phyloP scores from a whole-genome alignment of 1,284 basidiomycete genomes.

The Mycena sp. region DNA sequence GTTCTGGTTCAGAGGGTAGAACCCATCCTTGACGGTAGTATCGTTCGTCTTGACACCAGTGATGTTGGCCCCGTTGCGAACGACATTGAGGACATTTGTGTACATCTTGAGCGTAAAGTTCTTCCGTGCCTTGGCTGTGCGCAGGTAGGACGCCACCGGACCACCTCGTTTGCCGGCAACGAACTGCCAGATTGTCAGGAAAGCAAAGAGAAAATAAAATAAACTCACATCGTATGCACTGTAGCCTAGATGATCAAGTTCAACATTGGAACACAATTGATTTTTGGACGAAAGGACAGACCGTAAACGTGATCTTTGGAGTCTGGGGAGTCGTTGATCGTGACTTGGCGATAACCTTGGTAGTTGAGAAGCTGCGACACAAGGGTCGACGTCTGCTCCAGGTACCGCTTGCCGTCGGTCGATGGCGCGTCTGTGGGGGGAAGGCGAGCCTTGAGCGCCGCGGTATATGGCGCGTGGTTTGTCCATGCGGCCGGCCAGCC shows the following conservation, averaged over 20 bases:
- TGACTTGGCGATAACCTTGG: constrained; percentile 60
- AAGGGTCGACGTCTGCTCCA: constrained; percentile 59
- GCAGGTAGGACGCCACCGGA: constrained; percentile 67
- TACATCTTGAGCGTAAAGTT: constrained; percentile 64
- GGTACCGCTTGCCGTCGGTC: constrained; percentile 68
- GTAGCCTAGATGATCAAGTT: constrained; percentile 40
- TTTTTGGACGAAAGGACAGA: not conserved
- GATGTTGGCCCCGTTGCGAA: constrained; percentile 65
- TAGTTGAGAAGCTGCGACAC: constrained; percentile 52
- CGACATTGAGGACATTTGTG: constrained; percentile 60
- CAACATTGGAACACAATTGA: not conserved
- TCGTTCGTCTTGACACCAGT: constrained; percentile 71
- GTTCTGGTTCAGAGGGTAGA: constrained; percentile 63
- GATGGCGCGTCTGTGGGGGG: constrained; percentile 69
- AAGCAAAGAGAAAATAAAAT: not conserved
- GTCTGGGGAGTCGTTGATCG: constrained; percentile 65
- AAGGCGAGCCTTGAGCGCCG: constrained; percentile 58
- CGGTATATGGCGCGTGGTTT: constrained; percentile 60
- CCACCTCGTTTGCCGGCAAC: constrained; percentile 66
- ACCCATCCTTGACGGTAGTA: constrained; percentile 59
- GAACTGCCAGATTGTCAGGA: constrained; percentile 50
- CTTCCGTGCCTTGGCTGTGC: constrained; percentile 59
- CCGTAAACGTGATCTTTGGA: constrained; percentile 68
- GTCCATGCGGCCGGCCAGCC: constrained; percentile 68
- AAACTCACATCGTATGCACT: constrained; percentile 59